Base-by-base conservation (phyloP, 2,329 filamentous ascomycete species). In the Tolypocladium sp. region DNA sequence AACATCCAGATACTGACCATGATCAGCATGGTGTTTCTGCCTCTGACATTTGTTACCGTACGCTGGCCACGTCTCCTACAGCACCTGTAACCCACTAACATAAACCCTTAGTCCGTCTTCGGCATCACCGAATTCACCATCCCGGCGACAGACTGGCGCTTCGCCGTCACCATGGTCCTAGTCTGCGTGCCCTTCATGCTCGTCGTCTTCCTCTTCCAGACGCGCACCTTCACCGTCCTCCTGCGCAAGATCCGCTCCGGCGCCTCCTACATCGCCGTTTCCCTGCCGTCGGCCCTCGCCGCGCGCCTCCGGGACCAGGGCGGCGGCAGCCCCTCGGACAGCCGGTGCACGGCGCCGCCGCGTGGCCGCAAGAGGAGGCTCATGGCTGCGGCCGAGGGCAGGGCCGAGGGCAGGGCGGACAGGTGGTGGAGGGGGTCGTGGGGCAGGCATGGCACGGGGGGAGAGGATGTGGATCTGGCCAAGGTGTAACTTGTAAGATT, bases 81-180 rank as follows among this genome's bases (percentile, higher is more conserved):
- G 17, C 56, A 15, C 20, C 38, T 15, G 17, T 25, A 30, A 15
- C 25, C n/a, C 0, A 40, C 41, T 25, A 25, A 35, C 46, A 15
- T 25, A 20, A 37, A 15, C 35, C 9, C 33, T n/a, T 41, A 78
- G 63, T 81, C 78, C 40, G 79, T 86, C 57, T 84, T 82, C 61
- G 82, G 82, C 35, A 81, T 81, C 65, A 79, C 78, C 2, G 72
- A 76, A 33, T 76, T 81, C 63, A 68, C 68, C 13, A 74, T 77
- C 49, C 65, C 74, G 2, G 69, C 74, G 9, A 63, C 70, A 2
- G 77, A 81, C 67, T 79, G 76, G 73, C 70, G 71, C 13, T 81
- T 81, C 61, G 68, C 74, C 22, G 67, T 78, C 17, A 88, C 82
- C 68, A 92, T 91, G 65, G 87, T 86, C 8, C 85, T 83, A 70